Evolutionary conservation across 2,329 filamentous ascomycete genomes (phyloP).

Genomic region (Daldinia sp.): DNA sequence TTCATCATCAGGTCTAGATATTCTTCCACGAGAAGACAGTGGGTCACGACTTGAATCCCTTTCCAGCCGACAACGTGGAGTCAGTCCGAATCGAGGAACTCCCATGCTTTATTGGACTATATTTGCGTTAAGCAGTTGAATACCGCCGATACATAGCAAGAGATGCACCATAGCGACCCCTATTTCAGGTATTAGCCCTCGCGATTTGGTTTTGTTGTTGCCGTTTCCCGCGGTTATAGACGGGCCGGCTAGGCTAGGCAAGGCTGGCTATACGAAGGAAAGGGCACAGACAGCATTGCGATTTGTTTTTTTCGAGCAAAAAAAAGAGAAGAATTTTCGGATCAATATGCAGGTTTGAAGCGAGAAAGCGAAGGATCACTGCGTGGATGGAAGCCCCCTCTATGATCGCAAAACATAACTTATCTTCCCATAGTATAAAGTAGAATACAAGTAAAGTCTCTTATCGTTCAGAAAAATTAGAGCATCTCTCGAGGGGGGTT

Average conservation of each 20-base stretch:
- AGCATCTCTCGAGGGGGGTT: not conserved
- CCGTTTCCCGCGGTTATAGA: conserved; percentile 5
- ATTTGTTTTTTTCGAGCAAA: conserved; percentile 17
- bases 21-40: conserved; percentile 4
- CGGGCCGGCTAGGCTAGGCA: conserved; percentile 7
- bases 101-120: conserved; percentile 34
- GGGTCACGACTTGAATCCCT: conserved; percentile 9
- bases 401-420: conserved; percentile 17
- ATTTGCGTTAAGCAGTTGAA: conserved; percentile 33
- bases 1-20: conserved; percentile 6
- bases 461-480: conserved; percentile 25
- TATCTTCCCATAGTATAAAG: conserved; percentile 35
- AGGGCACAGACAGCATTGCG: conserved; percentile 6
- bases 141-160: conserved; percentile 21
- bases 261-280: conserved; percentile 3
- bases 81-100: conserved; percentile 12
- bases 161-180: conserved; percentile 17
- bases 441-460: conserved; percentile 41
- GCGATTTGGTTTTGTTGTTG: conserved; percentile 13
- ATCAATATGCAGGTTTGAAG: conserved; percentile 2
- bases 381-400: not conserved
- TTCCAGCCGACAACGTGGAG: conserved; percentile 12
- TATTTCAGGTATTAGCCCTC: conserved; percentile 24
- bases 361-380: not conserved
- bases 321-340: conserved; percentile 6